phyloP scores from a whole-genome alignment of 345 rosid species.

The Murraya koenigii region DNA sequence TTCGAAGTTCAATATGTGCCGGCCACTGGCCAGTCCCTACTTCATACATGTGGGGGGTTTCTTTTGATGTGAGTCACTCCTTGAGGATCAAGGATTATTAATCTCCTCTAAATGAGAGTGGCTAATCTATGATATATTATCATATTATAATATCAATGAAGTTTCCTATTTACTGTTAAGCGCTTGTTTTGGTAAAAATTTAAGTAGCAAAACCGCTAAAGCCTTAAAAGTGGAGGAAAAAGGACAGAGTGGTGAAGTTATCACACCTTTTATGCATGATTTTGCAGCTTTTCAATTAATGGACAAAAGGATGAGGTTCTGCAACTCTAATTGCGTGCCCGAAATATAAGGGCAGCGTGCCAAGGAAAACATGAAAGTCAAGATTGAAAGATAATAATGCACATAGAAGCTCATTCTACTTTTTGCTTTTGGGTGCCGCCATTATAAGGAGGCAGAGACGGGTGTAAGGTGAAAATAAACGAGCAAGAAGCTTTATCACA shows the following conservation, averaged over 20 bases:
- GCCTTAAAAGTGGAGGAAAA: neutral
- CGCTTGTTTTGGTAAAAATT: neutral
- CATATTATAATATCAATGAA: slow-evolving; percentile 19
- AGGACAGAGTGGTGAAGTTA: neutral
- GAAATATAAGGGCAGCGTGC: neutral
- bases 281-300: neutral
- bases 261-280: neutral
- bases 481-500: neutral
- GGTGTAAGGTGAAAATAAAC: too few species aligned
- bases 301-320: neutral
- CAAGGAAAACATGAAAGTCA: neutral
- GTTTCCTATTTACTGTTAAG: neutral
- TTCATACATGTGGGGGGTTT: neutral
- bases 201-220: neutral
- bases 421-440: neutral
- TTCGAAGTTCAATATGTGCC: neutral
- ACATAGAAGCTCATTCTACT: neutral
- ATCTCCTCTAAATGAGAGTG: slow-evolving; percentile 30
- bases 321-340: neutral
- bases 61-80: slow-evolving; percentile 26
- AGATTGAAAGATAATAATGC: neutral
- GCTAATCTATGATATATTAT: slow-evolving; percentile 11
- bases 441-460: neutral
- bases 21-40: neutral
- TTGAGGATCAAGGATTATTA: neutral